Base-by-base conservation (phyloP, 2,329 filamentous ascomycete species). In the Aspergillus puulaauensis region DNA sequence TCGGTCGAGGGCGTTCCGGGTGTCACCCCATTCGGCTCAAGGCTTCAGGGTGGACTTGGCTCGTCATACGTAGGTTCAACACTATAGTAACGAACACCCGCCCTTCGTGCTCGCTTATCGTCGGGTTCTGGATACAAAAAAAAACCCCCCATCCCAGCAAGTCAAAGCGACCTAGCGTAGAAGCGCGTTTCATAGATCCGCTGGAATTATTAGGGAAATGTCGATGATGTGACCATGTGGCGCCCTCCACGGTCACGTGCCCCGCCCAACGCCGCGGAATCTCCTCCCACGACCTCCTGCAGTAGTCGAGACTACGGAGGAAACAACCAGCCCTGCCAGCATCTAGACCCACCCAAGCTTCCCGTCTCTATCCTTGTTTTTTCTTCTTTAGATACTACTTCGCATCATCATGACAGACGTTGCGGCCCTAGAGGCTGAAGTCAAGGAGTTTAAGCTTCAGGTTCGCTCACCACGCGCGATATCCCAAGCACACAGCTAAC, bases 401-500 rank as follows among this genome's bases (percentile, higher is more conserved):
- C 17, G 23, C 7, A 23, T 43, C 53, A 71, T 21, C 45, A 80
- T 80, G 77, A 70, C 70, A 24, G 77, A 80, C 51, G 66, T 80
- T 27, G 70, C 73, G 45, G 71, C 73, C 50, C 68, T 80, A 19
- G 77, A 80, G 67, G 73, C 72, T 31, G 77, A 86, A 69, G 75
- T 86, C 47, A 84, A 84, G 68, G 83, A 85, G 73, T 86, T 84
- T 72, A 83, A 80, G 71, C 70, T 83, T 64, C 83, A 85, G 79
- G 83, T 84, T 68, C 53, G 54, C 46, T 27, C n/a, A 12, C 49
- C 39, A 21, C 17, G 6, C 21, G 27, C 27, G 40, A 37, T 21
- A 14, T 9, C 7, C 15, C n/a, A 15, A 51, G n/a, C 37, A 15
- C 44, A 27, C 35, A 21, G 35, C 39, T 52, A 43, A 52, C 49